Conservation (phyloP, 140 eudicot species). For the Ambrosia hybrid region DNA sequence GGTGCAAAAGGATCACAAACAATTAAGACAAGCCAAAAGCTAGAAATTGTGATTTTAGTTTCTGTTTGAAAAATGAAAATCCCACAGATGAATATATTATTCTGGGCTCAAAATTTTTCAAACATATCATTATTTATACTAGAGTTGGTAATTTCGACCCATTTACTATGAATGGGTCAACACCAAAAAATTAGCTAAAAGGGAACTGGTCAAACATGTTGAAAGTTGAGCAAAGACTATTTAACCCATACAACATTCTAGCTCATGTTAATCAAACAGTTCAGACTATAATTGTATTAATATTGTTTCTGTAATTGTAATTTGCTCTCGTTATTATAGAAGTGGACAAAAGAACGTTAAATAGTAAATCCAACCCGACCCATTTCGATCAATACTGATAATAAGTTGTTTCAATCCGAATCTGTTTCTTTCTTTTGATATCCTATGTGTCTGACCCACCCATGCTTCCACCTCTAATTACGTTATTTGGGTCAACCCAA, state of each 20-base stretch:
- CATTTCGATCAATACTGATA: not conserved
- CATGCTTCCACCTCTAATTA: not conserved
- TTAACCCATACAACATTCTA: not conserved
- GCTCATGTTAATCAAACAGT: not conserved
- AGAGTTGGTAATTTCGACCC: not conserved
- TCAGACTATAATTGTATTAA: not conserved
- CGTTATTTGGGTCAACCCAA: not conserved
- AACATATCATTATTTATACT: not conserved
- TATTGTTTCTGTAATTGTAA: not conserved
- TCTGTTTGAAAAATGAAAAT: not conserved
- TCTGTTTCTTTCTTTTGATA: not conserved
- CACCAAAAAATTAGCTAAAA: not conserved
- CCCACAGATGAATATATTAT: constrained; percentile 14
- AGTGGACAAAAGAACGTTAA: not conserved
- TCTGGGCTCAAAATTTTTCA: constrained; percentile 6
- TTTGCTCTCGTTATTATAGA: not conserved
- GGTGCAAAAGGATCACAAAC: not conserved
- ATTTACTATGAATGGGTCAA: not conserved
- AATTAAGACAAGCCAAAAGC: not conserved
- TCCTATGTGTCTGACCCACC: not conserved
- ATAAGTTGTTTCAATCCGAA: not conserved
- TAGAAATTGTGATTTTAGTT: not conserved
- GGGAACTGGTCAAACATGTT: not conserved
- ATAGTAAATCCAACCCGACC: not conserved
- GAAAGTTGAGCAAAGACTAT: not conserved